Evolutionary conservation across 108 stramenopile genomes (phyloP).

Genomic region (Halocafeteria seosinensis): DNA sequence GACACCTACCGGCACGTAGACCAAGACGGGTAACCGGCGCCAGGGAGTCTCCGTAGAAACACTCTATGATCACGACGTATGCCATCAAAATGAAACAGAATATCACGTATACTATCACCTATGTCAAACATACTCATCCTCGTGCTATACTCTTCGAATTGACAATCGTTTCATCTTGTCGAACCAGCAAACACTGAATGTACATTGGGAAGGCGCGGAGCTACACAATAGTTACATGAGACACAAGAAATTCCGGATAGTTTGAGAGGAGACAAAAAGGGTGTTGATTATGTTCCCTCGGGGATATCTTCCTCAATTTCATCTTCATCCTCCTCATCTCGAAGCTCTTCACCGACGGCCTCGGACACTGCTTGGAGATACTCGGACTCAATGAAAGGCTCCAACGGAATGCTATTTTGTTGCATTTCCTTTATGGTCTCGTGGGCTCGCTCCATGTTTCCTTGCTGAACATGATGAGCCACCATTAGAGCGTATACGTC

Average conservation of each 20-base stretch:
- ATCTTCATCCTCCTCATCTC: background rate
- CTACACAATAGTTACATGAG: background rate
- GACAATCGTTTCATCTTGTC: background rate
- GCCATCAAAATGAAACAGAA: too few relatives aligned
- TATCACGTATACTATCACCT: too few relatives aligned
- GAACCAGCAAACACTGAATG: background rate
- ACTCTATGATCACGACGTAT: too few relatives aligned
- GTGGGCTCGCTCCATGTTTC: constrained; percentile 14
- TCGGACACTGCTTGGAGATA: constrained; percentile 16
- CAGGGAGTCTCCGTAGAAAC: too few relatives aligned
- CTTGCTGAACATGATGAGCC: constrained; percentile 19
- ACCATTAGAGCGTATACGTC: constrained; percentile 48
- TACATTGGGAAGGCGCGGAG: background rate
- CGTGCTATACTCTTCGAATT: background rate
- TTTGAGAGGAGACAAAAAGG: background rate
- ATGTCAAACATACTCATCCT: background rate
- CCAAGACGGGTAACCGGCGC: too few relatives aligned
- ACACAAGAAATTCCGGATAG: background rate
- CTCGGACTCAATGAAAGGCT: constrained; percentile 22
- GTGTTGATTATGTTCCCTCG: background rate
- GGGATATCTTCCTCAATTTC: background rate
- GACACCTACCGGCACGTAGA: too few relatives aligned
- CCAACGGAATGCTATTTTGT: constrained; percentile 18
- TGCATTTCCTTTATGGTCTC: constrained; percentile 23
- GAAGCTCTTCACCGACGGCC: constrained; percentile 17